Evolutionary conservation across 208 protist species (phyloP).

Genomic region (Acanthamoeba royreba): DNA sequence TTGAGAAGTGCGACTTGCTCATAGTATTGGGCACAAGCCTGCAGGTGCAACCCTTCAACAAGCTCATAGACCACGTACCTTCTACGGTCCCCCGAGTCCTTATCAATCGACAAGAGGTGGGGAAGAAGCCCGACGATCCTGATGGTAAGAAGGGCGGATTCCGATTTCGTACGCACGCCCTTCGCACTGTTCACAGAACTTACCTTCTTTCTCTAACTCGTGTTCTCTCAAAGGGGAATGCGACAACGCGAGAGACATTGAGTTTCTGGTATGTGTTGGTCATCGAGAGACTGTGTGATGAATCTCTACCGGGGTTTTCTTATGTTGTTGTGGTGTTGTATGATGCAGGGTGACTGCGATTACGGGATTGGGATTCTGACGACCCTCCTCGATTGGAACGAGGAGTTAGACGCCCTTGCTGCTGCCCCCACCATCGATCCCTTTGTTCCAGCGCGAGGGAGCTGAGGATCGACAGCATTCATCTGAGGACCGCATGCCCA

Average conservation of each 20-base stretch:
- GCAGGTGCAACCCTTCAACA: slow-evolving; percentile 72
- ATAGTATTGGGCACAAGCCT: slow-evolving; percentile 76
- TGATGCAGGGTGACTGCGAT: neutral
- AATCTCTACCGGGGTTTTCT: neutral
- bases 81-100: neutral
- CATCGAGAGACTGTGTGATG: neutral
- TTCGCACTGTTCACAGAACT: neutral
- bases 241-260: neutral
- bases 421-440: neutral
- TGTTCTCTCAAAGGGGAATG: neutral
- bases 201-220: neutral
- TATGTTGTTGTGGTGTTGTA: too few relatives aligned
- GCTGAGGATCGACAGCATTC: too few relatives aligned
- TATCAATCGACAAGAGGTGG: neutral
- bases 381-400: neutral
- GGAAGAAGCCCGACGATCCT: neutral
- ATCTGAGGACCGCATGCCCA: neutral
- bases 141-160: neutral
- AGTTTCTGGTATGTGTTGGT: neutral
- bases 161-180: neutral
- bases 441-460: too few relatives aligned
- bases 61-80: neutral
- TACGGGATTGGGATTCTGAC: neutral
- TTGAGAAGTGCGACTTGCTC: slow-evolving; percentile 62
- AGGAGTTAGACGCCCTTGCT: neutral